These are phyloP conservation scores for Suhomyces sp. DNA, from an alignment of 805 yeast species.

Conservation along the genomic window DNA sequence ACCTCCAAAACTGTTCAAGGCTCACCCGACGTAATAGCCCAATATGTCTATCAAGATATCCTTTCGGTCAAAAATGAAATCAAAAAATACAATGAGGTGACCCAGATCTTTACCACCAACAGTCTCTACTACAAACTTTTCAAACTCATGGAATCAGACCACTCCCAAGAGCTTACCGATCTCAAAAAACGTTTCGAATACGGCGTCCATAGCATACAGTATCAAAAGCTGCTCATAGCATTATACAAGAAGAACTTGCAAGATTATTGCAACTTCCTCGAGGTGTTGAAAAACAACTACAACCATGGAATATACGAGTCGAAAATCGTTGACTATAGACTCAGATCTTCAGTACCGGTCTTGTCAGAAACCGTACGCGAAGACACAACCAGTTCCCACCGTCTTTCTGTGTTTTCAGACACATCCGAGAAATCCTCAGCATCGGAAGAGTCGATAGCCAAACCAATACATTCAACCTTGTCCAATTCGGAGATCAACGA, in stretches of 20 bases:
- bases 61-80: slow-evolving; percentile 20
- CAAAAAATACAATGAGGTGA: slow-evolving; percentile 20
- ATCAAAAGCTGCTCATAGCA: slow-evolving; percentile 17
- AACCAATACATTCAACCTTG: not conserved
- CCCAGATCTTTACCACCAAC: slow-evolving; percentile 18
- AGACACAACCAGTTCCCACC: no score
- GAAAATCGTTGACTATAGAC: slow-evolving; percentile 11
- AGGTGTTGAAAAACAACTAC: slow-evolving; percentile 23
- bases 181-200: slow-evolving; percentile 15
- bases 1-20: slow-evolving; percentile 10
- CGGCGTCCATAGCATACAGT: slow-evolving; percentile 10
- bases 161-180: slow-evolving; percentile 13
- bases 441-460: slow-evolving; percentile 1
- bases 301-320: slow-evolving; percentile 23
- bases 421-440: not conserved
- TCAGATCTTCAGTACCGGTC: not conserved
- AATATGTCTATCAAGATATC: slow-evolving; percentile 24
- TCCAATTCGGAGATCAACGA: slow-evolving; percentile 2
- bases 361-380: slow-evolving; percentile 1
- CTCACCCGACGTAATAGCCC: slow-evolving; percentile 19
- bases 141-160: slow-evolving; percentile 21
- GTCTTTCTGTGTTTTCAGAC: not conserved
- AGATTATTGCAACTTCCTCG: slow-evolving; percentile 21
- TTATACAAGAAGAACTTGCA: slow-evolving; percentile 18
- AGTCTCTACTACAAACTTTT: slow-evolving; percentile 22